phyloP scores from a whole-genome alignment of 2,329 filamentous ascomycete species.

The Chalara sp. region DNA sequence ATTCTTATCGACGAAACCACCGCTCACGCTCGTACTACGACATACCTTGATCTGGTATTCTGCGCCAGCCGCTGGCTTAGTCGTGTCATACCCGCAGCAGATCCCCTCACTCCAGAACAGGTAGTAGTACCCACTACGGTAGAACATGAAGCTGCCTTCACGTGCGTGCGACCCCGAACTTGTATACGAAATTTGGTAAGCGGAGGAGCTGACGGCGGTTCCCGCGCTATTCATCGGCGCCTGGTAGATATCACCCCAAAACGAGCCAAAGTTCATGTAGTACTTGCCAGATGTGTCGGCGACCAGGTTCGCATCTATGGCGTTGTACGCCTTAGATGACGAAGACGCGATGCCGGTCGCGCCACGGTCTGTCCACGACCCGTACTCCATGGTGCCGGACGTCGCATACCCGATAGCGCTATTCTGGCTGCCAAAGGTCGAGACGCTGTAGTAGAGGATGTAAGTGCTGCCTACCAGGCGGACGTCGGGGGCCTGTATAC shows the following conservation, averaged over 20 bases:
- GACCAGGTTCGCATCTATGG: conserved; percentile 50
- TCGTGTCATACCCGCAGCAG: conserved; percentile 53
- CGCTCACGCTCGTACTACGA: conserved; percentile 43
- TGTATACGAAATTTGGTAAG: not conserved
- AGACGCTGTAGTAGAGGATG: not conserved
- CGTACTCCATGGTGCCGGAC: not conserved
- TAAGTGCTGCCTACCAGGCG: not conserved
- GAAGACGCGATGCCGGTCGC: conserved; percentile 18
- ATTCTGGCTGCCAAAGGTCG: not conserved
- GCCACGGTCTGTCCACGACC: conserved; percentile 53
- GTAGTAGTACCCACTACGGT: conserved; percentile 48
- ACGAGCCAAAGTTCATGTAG: conserved; percentile 58
- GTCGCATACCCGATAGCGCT: not conserved
- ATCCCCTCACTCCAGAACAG: conserved; percentile 55
- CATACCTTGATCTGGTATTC: conserved; percentile 64
- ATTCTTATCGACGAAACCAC: conserved; percentile 49
- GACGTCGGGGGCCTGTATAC: not conserved
- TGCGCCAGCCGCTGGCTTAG: conserved; percentile 42
- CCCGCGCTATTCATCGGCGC: conserved; percentile 27
- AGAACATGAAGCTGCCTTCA: not conserved
- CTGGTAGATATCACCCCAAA: conserved; percentile 60
- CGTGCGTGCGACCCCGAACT: not conserved
- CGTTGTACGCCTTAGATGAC: conserved; percentile 43
- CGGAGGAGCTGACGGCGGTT: not conserved
- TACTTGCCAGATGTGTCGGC: conserved; percentile 31